Base-by-base conservation (phyloP, 176 grass and related monocot genomes). In the Zizania latifolia region DNA sequence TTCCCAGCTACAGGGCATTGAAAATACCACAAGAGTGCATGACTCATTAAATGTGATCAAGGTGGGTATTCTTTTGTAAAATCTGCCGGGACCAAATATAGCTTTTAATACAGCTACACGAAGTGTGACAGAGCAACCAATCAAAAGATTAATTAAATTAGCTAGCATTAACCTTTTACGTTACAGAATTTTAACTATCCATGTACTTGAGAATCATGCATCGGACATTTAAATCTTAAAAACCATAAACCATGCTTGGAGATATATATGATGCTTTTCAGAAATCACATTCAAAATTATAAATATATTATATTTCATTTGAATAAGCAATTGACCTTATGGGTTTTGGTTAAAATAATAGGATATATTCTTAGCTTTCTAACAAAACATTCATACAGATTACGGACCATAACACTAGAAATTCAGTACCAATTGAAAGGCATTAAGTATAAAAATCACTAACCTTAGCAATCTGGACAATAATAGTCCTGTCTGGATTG, bases 381-480 rank as follows among this genome's bases (percentile, higher is more conserved):
- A 33, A 70, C 19, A 19, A 24, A 59, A 11, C 29, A 61, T 13
- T 60, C 59, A 0, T 24, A 50, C 0, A 3, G 14, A 44, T 2
- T 24, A 62, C 0, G 6, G 16, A 24, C 39, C n/a, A 62, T 71
- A 70, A 43, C 54, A 70, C 38, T 50, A 48, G 8, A 46, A 24
- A 68, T 29, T 13, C 28, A 10, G 15, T 62, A 68, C 2, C 57
- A 55, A 26, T 57, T 16, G 21, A 54, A 63, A 2, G 7, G 17
- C 65, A 72, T 19, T 45, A 48, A 10, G 59, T 31, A 70, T 51
- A 28, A 58, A 58, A 58, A 88, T 19, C 39, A 21, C 62, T 74
- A 79, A 98, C 94, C 94, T 94, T 98, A 30, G 81, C 86, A 78
- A 98, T 94, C 86, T 98, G 86, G 69, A 98, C 86, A 43, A 98